phyloP scores from a whole-genome alignment of 257 asterid species.

The Lycium barbarum region DNA sequence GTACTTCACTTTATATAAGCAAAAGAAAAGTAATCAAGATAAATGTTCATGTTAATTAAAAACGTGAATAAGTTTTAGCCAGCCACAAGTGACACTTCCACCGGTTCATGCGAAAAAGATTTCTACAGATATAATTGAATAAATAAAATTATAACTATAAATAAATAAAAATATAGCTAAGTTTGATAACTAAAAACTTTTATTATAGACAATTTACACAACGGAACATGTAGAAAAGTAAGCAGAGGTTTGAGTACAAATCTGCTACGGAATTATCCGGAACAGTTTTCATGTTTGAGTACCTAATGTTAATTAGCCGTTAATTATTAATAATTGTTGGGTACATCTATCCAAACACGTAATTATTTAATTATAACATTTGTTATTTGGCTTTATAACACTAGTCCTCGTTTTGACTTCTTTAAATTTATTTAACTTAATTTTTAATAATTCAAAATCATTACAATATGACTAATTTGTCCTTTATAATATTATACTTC shows the following conservation, averaged over 20 bases:
- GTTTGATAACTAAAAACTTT: neutral
- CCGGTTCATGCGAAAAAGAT: neutral
- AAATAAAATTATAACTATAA: neutral
- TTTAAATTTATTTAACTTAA: neutral
- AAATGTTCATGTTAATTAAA: neutral
- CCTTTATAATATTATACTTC: neutral
- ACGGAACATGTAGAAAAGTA: neutral
- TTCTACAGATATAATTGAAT: neutral
- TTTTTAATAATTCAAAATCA: neutral
- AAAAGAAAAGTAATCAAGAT: neutral
- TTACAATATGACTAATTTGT: neutral
- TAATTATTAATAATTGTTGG: no score
- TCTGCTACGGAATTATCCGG: no score
- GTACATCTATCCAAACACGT: no score
- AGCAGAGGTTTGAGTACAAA: neutral
- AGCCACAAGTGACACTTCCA: neutral
- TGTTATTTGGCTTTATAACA: neutral
- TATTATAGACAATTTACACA: neutral
- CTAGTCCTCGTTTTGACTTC: neutral
- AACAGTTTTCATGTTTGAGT: no score
- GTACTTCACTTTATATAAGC: neutral
- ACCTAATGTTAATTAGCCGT: no score
- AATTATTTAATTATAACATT: no score
- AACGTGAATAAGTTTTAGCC: conserved; percentile 17
- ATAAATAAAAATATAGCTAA: neutral